Conservation (phyloP, 179 eudicot species). For the Nepenthes alata region DNA sequence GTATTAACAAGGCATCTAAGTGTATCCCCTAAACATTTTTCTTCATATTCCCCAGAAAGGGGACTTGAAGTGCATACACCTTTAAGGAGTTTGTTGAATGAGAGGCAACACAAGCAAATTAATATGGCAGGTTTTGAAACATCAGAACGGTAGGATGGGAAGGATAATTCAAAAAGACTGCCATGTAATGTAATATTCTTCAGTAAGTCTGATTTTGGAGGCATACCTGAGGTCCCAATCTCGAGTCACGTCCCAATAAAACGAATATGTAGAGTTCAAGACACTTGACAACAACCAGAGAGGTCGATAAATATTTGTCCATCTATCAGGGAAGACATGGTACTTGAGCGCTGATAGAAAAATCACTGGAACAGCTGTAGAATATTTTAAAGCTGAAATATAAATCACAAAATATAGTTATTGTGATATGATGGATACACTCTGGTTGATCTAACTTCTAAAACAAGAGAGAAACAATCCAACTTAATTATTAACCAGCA, state of each 20-base stretch:
- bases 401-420: slow-evolving; percentile 14
- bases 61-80: too few species aligned
- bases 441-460: neutral
- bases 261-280: slow-evolving; percentile 75
- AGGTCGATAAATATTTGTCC: slow-evolving; percentile 78
- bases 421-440: neutral
- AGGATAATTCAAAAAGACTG: too few species aligned
- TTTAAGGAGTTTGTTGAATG: too few species aligned
- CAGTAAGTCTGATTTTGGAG: neutral
- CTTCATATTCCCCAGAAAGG: too few species aligned
- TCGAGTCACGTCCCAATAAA: slow-evolving; percentile 92
- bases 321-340: slow-evolving; percentile 76
- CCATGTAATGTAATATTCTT: neutral
- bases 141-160: too few species aligned
- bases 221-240: slow-evolving; percentile 98
- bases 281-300: slow-evolving; percentile 79
- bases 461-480: neutral
- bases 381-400: slow-evolving; percentile 85
- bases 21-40: too few species aligned
- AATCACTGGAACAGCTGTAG: slow-evolving; percentile 91
- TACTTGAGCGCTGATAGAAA: slow-evolving; percentile 95
- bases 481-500: too few species aligned
- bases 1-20: too few species aligned
- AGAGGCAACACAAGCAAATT: too few species aligned
- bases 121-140: too few species aligned